A percentile compares a stretch with the other conserved stretches of the same genome.
These are phyloP conservation scores for Encephalitozoon cuniculi DNA, from an alignment of 371 early-diverging fungal species.

Conservation along the genomic window DNA sequence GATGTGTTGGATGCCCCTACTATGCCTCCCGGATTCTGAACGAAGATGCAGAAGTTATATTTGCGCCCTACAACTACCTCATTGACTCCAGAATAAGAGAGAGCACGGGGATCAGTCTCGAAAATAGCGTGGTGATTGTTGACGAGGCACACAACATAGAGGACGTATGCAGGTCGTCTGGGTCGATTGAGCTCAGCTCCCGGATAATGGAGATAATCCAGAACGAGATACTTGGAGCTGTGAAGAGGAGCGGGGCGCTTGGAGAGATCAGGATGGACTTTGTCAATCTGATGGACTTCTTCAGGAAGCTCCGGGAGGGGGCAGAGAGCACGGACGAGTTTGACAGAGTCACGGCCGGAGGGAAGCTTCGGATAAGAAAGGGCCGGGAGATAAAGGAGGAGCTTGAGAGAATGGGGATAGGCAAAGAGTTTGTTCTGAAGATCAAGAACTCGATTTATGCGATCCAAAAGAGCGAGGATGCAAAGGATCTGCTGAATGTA, in stretches of 20 bases:
- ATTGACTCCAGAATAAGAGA: constrained; percentile 66
- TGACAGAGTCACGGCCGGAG: not conserved
- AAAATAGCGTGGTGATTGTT: constrained; percentile 68
- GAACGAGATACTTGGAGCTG: constrained; percentile 43
- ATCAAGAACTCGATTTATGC: constrained; percentile 15
- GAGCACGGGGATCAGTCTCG: constrained; percentile 59
- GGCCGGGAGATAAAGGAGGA: constrained; percentile 35
- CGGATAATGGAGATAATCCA: constrained; percentile 40
- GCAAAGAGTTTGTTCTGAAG: not conserved
- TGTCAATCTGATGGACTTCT: constrained; percentile 15
- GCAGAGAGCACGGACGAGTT: not conserved
- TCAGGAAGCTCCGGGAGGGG: constrained; percentile 12
- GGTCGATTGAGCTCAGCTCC: constrained; percentile 62
- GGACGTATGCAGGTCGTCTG: constrained; percentile 61
- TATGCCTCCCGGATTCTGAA: constrained; percentile 66
- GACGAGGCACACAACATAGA: constrained; percentile 71
- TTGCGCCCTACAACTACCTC: constrained; percentile 82
- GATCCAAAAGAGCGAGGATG: constrained; percentile 35
- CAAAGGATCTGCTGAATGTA: constrained; percentile 23
- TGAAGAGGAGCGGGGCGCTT: constrained; percentile 12
- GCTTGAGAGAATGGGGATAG: constrained; percentile 46
- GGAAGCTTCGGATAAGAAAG: constrained; percentile 7
- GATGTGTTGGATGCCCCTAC: constrained; percentile 67
- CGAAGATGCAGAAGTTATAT: constrained; percentile 68
- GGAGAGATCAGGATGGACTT: constrained; percentile 15